A percentile compares a stretch with the other conserved stretches of the same genome.
Evolutionary conservation across 2,329 filamentous ascomycete species (phyloP).

Genomic region (Leptographium procerum): DNA sequence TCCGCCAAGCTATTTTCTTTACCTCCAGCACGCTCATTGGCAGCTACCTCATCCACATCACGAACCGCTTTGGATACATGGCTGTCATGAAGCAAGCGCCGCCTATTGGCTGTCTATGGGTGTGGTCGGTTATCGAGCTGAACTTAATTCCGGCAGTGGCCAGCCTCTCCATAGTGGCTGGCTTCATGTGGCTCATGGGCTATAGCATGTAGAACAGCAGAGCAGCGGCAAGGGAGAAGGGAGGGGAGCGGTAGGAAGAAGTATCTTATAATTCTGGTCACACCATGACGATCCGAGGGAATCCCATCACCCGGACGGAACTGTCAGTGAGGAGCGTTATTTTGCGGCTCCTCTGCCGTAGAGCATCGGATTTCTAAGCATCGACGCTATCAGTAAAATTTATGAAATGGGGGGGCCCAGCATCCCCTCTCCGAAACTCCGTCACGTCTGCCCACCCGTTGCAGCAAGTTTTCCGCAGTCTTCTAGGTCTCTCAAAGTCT

Average conservation of each 20-base stretch:
- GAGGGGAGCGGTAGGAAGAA: too few relatives aligned
- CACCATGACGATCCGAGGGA: too few relatives aligned
- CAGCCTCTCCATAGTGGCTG: constrained; percentile 34
- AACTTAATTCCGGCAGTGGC: constrained; percentile 53
- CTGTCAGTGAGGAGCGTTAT: too few relatives aligned
- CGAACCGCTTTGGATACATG: constrained; percentile 70
- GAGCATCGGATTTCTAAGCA: neutral
- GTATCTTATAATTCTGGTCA: too few relatives aligned
- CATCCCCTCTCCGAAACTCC: too few relatives aligned
- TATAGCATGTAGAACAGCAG: constrained; percentile 22
- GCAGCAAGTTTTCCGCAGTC: neutral
- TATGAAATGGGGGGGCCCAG: too few relatives aligned
- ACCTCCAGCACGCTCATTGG: constrained; percentile 49
- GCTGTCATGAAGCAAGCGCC: constrained; percentile 87
- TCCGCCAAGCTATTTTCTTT: constrained; percentile 54
- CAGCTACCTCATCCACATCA: constrained; percentile 70
- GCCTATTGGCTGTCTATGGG: constrained; percentile 80
- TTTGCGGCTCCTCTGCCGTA: neutral
- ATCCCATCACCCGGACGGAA: too few relatives aligned
- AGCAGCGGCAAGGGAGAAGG: neutral
- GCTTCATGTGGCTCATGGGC: constrained; percentile 37
- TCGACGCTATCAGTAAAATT: too few relatives aligned
- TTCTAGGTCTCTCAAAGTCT: too few relatives aligned
- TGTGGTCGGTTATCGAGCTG: constrained; percentile 87
- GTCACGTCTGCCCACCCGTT: neutral